Evolutionary conservation across 768 basidiomycete genomes (phyloP).

Genomic region (Tricholoma matsutake): DNA sequence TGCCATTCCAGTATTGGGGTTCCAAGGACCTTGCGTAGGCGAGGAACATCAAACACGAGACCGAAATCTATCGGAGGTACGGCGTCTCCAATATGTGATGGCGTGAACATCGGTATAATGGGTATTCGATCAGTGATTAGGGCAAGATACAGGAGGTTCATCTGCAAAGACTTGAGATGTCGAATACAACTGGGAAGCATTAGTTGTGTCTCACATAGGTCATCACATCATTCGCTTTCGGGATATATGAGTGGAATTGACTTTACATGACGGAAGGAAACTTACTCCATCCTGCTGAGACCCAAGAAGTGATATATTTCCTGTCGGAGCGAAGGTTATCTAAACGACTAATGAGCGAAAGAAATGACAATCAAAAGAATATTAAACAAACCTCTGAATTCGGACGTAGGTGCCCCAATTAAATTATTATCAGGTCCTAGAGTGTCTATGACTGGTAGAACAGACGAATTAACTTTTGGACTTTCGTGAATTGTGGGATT

Average conservation of each 20-base stretch:
- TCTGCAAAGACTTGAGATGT: conserved; percentile 20
- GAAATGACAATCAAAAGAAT: background rate
- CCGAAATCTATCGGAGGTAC: conserved; percentile 54
- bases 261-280: conserved; percentile 12
- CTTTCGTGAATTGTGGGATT: conserved; percentile 5
- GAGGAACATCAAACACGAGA: conserved; percentile 57
- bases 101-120: conserved; percentile 55
- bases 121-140: conserved; percentile 58
- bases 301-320: conserved; percentile 72
- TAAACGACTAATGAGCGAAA: conserved; percentile 17
- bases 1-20: conserved; percentile 60
- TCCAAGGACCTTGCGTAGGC: conserved; percentile 41
- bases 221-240: conserved; percentile 73
- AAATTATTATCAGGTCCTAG: conserved; percentile 16
- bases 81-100: conserved; percentile 49
- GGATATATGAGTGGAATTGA: conserved; percentile 7
- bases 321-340: conserved; percentile 61
- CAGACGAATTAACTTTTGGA: background rate
- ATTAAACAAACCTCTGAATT: conserved; percentile 48
- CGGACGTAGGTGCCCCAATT: conserved; percentile 50
- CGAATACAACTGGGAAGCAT: background rate
- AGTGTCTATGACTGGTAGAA: conserved; percentile 11
- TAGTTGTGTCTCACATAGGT: conserved; percentile 46
- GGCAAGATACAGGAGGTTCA: conserved; percentile 59
- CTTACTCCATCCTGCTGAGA: conserved; percentile 77